Evolutionary conservation across 345 rosid species (phyloP).

Genomic region (Citrus medica): DNA sequence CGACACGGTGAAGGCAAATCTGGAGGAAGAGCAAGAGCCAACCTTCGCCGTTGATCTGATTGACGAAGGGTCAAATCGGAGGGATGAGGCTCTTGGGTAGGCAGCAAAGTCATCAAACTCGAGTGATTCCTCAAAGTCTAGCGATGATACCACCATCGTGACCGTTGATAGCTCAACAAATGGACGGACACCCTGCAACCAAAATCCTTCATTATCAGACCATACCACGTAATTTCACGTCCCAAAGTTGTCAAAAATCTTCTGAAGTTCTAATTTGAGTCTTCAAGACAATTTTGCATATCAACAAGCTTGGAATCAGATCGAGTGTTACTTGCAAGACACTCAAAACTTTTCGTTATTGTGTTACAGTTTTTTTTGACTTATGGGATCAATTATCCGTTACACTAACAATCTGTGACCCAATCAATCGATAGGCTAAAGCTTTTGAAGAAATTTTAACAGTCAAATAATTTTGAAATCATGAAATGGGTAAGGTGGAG

Average conservation of each 20-base stretch:
- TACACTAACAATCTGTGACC: too few species aligned
- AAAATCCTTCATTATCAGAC: background rate
- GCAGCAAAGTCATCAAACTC: conserved; percentile 63
- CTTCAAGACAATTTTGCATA: background rate
- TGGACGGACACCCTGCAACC: conserved; percentile 80
- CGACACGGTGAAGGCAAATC: conserved; percentile 90
- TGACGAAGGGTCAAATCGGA: conserved; percentile 67
- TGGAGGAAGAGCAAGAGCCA: conserved; percentile 80
- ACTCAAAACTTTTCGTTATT: too few species aligned
- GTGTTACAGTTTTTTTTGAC: too few species aligned
- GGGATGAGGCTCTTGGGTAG: conserved; percentile 64
- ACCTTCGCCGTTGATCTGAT: conserved; percentile 60
- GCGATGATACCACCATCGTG: conserved; percentile 61
- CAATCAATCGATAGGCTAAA: too few species aligned
- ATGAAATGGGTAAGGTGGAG: background rate
- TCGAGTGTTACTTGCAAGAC: background rate
- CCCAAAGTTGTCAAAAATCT: background rate
- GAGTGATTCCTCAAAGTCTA: conserved; percentile 65
- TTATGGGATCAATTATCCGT: too few species aligned
- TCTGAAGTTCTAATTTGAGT: background rate
- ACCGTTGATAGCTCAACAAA: conserved; percentile 79
- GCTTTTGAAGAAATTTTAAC: background rate
- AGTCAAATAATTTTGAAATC: conserved; percentile 15
- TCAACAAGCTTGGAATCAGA: background rate
- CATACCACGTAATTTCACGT: background rate